A percentile compares a stretch with the other conserved stretches of the same genome.
Evolutionary conservation across 2,329 filamentous ascomycete species (phyloP).

Genomic region (Phialophora verrucosa): DNA sequence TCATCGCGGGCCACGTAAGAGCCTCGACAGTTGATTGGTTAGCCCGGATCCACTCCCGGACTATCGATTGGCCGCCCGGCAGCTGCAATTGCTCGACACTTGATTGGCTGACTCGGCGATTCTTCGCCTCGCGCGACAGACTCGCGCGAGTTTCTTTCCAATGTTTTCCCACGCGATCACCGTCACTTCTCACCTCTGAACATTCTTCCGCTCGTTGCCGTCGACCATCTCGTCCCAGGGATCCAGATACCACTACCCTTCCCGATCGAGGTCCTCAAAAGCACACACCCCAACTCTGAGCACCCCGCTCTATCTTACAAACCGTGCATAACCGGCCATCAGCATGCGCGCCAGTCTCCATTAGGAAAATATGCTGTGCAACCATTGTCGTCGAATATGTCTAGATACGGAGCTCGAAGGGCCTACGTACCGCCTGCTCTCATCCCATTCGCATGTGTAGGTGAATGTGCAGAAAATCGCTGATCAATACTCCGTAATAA

Average conservation of each 20-base stretch:
- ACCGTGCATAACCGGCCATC: conserved; percentile 10
- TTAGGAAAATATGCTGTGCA: conserved; percentile 16
- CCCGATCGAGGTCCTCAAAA: not conserved
- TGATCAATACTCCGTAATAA: not conserved
- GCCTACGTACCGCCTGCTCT: not conserved
- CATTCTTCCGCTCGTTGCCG: not conserved
- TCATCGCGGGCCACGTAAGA: not conserved
- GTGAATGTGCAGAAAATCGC: not conserved
- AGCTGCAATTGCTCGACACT: too few species aligned
- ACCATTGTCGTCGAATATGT: conserved; percentile 19
- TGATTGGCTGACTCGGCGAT: not conserved
- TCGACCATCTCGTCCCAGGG: not conserved
- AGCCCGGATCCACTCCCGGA: not conserved
- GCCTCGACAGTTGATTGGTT: not conserved
- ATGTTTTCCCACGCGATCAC: not conserved
- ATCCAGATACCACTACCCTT: not conserved
- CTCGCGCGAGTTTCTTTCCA: not conserved
- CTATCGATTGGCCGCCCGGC: not conserved
- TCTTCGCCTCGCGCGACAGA: not conserved
- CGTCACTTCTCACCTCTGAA: not conserved
- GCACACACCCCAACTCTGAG: not conserved
- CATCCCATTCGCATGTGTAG: not conserved
- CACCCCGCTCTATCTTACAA: conserved; percentile 10
- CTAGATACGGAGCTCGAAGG: not conserved
- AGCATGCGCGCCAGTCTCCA: not conserved